Conservation (phyloP, 192 early-diverging fungal genomes). For the Gigaspora rosea region DNA sequence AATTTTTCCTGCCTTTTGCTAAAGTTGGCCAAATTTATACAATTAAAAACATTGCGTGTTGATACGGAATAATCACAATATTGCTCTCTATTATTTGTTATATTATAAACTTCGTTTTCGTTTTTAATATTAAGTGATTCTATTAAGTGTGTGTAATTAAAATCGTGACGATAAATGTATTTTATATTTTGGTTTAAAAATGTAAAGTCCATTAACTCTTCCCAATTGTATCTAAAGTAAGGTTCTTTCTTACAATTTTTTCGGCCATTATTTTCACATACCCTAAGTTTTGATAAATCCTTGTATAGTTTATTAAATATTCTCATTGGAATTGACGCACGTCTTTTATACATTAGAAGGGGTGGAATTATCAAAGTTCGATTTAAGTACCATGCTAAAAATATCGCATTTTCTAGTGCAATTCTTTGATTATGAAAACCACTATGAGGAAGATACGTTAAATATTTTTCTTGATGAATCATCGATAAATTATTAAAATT, state of each 20-base stretch:
- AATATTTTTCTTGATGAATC: constrained; percentile 23
- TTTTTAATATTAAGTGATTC: neutral
- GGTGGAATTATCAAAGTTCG: constrained; percentile 50
- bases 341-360: constrained; percentile 32
- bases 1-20: constrained; percentile 38
- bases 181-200: neutral
- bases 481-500: too few relatives aligned
- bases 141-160: neutral
- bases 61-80: neutral
- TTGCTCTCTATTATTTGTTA: neutral
- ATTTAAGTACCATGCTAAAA: constrained; percentile 20
- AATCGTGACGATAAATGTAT: constrained; percentile 6
- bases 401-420: constrained; percentile 42
- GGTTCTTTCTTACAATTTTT: neutral
- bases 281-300: neutral
- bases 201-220: constrained; percentile 16
- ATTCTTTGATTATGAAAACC: constrained; percentile 56
- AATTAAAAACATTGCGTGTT: constrained; percentile 38
- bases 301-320: neutral
- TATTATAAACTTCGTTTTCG: neutral
- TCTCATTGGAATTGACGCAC: neutral
- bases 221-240: constrained; percentile 20
- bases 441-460: constrained; percentile 50
- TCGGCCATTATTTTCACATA: neutral
- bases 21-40: constrained; percentile 42